These are phyloP conservation scores for Kluyveromyces starmeri DNA, from an alignment of 805 yeast species.

Conservation along the genomic window DNA sequence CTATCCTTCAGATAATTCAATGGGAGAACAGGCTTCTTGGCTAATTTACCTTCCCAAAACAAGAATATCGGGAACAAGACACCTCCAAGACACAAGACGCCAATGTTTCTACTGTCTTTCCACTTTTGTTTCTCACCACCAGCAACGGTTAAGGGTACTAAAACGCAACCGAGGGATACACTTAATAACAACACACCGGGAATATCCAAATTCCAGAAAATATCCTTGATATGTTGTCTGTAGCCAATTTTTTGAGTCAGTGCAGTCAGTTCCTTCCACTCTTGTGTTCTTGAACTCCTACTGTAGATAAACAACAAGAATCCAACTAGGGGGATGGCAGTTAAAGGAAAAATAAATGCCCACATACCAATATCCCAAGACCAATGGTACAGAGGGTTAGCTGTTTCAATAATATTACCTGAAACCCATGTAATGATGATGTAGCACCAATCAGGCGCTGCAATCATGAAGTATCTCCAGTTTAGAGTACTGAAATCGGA, in stretches of 20 bases:
- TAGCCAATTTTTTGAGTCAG: conserved; percentile 34
- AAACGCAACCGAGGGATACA: conserved; percentile 50
- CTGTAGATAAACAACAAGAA: conserved; percentile 41
- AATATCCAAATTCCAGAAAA: conserved; percentile 57
- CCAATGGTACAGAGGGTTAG: conserved; percentile 36
- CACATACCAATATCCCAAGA: conserved; percentile 74
- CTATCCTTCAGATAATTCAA: conserved; percentile 50
- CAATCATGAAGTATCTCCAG: conserved; percentile 60
- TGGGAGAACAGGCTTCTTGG: conserved; percentile 56
- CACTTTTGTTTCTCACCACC: conserved; percentile 52
- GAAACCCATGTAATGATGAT: conserved; percentile 72
- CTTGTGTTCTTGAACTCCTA: conserved; percentile 45
- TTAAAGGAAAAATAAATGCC: conserved; percentile 66
- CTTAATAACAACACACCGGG: conserved; percentile 51
- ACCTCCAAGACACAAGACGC: conserved; percentile 60
- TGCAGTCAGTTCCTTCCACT: conserved; percentile 41
- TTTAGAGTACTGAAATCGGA: conserved; percentile 61
- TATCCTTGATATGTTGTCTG: conserved; percentile 31
- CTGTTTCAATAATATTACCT: conserved; percentile 43
- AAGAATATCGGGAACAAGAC: conserved; percentile 47
- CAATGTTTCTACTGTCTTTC: conserved; percentile 56
- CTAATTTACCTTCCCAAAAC: conserved; percentile 47
- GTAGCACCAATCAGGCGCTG: conserved; percentile 61
- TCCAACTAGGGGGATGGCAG: conserved; percentile 45
- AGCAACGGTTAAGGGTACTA: conserved; percentile 57